Evolutionary conservation across 2,329 filamentous ascomycete genomes (phyloP), one percentile per base, ranked within the genome.

Genomic region (Aspergillus ibericus): DNA sequence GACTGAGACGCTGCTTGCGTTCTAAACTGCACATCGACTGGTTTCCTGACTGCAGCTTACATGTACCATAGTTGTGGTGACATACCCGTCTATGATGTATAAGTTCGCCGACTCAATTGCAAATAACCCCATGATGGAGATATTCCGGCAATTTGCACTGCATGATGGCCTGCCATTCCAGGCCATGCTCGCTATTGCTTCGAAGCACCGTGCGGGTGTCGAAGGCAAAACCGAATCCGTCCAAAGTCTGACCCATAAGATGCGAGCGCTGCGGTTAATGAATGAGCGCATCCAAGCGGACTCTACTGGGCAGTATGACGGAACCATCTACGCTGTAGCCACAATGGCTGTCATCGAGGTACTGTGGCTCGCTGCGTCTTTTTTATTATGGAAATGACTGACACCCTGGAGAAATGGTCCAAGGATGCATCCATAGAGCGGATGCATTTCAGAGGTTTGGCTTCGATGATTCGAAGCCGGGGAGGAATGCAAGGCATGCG

Each of bases 11-110:
- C 16, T 29, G 4, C 15, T 16, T 48, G 44, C 15, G 15, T 10
- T 12, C 18, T 15, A 29, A 29, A 18, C 25, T 48, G 25, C 22
- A n/a, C 16, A 48, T 29, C 5, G 2, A 15, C 32, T 29, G 9
- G 15, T 29, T 29, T 50, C 46, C 42, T 55, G 55, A 51, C 35
- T 36, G 15, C 36, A 51, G 58, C 69, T 71, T 56, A 71, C 64
- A 35, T 22, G 47, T 52, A 47, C 29, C 20, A 9, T 60, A 72
- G 70, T 70, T 64, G 65, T 72, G 38, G 66, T 68, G 25, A 70
- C 65, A 13, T 72, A 72, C 55, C 70, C 70, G n/a, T 65, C 70
- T 27, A 72, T 72, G 70, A 72, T 72, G 70, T 72, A 72, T 57
- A 72, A 72, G 53, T 68, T 72, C 57, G 66, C 63, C 52, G 63